These are phyloP conservation scores for Pseudofabraea citricarpa DNA, from an alignment of 2,329 filamentous ascomycete species.

Conservation along the genomic window DNA sequence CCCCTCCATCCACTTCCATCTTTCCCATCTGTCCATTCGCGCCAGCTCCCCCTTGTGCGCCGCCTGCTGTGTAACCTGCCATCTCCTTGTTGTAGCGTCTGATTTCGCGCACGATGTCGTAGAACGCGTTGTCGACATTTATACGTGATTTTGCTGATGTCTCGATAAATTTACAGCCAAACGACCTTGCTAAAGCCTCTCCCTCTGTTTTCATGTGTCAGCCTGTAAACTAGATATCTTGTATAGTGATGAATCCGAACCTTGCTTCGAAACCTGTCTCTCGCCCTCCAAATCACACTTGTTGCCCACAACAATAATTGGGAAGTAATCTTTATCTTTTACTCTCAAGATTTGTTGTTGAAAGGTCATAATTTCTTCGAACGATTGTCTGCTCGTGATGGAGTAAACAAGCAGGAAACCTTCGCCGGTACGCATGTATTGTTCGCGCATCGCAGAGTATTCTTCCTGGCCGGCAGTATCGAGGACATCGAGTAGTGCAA, in stretches of 20 bases:
- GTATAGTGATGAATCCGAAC: constrained; percentile 55
- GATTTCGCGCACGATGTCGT: constrained; percentile 96
- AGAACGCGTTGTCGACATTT: constrained; percentile 98
- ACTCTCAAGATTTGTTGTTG: constrained; percentile 98
- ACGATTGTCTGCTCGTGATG: constrained; percentile 94
- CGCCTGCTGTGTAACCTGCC: constrained; percentile 75
- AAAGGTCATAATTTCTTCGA: constrained; percentile 97
- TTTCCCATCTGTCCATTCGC: constrained; percentile 50
- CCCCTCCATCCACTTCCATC: constrained; percentile 72
- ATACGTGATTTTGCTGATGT: constrained; percentile 97
- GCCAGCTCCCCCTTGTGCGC: constrained; percentile 54
- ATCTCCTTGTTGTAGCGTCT: constrained; percentile 98
- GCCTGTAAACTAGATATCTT: no score
- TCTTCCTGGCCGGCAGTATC: constrained; percentile 98
- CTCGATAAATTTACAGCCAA: constrained; percentile 98
- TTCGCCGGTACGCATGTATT: constrained; percentile 99
- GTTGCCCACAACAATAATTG: constrained; percentile 98
- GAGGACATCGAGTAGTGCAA: constrained; percentile 93
- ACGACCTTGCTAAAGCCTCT: constrained; percentile 76
- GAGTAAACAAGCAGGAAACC: constrained; percentile 97
- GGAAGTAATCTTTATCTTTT: constrained; percentile 99
- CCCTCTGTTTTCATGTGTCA: constrained; percentile 61
- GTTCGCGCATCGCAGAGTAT: constrained; percentile 98
- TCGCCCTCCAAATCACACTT: constrained; percentile 97
- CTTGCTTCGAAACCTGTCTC: constrained; percentile 86